Base-by-base conservation (phyloP, 495 filamentous ascomycete genomes). In the Trichocladium antarcticum region DNA sequence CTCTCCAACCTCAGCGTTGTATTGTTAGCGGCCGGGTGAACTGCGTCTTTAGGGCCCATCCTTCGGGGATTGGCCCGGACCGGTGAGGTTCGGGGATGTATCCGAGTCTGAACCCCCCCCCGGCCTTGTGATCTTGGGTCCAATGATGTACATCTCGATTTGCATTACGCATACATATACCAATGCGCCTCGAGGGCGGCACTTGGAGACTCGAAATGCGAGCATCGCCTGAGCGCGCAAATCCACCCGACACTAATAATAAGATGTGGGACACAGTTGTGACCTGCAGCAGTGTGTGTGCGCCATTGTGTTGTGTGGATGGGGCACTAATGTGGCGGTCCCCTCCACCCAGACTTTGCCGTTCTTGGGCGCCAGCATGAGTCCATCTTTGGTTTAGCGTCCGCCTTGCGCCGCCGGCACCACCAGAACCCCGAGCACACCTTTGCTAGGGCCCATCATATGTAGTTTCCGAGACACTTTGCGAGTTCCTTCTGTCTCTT, bases 1-100 rank as follows among this genome's bases (percentile, higher is more conserved):
- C 22, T 6, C 17, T 28, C 29, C 47, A 37, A 42, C 47, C 47
- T 24, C 34, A 43, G 47, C 28, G 47, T 50, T 43, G 47, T 39
- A 50, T 37, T 31, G 40, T 31, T 37, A 27, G 39, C 29, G 39
- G 22, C 47, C 46, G 47, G 47, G 16, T 49, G 38, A 42, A 43
- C 29, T 50, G 29, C 38, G 32, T 28, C 32, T 37, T 36, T 37
- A 16, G 38, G 29, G 8, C 39, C 19, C 21, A 50, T 43, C 47
- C 39, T 42, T 36, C 31, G 31, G 43, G 29, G 16, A 31, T 50
- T 42, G 20, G 20, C 21, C 39, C 38, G 21, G 31, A 50, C 47
- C 47, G 47, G 47, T 50, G 47, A 50, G 32, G 31, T 21, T 28
- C 21, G 14, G 16, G 21, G 16, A n/a, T 38, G 10, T 19, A 38